Percentiles rank a stretch among this genome's conserved stretches.
phyloP scores from a whole-genome alignment of 2,329 filamentous ascomycete species.

The Daldinia sp. region DNA sequence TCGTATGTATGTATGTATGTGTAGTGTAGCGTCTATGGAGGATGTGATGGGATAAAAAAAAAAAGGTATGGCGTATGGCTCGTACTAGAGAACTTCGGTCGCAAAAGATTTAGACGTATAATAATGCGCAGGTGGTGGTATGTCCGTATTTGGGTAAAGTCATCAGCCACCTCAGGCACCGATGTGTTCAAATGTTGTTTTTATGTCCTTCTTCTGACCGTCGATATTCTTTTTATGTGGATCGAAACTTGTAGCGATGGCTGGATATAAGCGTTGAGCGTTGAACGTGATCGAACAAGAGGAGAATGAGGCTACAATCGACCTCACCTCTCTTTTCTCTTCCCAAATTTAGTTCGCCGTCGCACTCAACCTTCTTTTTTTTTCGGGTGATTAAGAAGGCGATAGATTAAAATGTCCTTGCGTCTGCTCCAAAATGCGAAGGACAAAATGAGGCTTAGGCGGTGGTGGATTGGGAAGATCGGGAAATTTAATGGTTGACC shows the following conservation, averaged over 20 bases:
- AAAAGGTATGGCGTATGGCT: not conserved
- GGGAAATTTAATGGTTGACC: constrained; percentile 20
- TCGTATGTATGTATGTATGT: no score
- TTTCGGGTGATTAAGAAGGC: constrained; percentile 7
- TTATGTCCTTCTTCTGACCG: constrained; percentile 3
- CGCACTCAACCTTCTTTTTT: constrained; percentile 19
- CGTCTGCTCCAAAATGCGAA: constrained; percentile 26
- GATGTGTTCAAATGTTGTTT: constrained; percentile 11
- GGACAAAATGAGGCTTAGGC: constrained; percentile 26
- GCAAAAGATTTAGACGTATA: constrained; percentile 28
- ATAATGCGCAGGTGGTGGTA: constrained; percentile 34
- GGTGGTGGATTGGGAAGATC: constrained; percentile 17
- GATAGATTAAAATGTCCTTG: constrained; percentile 11
- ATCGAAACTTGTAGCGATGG: constrained; percentile 13
- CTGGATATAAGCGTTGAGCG: constrained; percentile 5
- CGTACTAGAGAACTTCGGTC: constrained; percentile 30
- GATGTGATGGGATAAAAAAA: not conserved
- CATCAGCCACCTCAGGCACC: constrained; percentile 35
- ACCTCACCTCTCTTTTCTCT: constrained; percentile 3
- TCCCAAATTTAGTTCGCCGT: constrained; percentile 13
- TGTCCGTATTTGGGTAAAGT: constrained; percentile 31
- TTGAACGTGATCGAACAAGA: constrained; percentile 17
- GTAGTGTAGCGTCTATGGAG: not conserved
- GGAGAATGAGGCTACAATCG: constrained; percentile 22
- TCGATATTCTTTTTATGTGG: constrained; percentile 8